Evolutionary conservation across 345 rosid species (phyloP), one percentile per base, ranked within the genome.

Genomic region (Gossypium longicalyx): DNA sequence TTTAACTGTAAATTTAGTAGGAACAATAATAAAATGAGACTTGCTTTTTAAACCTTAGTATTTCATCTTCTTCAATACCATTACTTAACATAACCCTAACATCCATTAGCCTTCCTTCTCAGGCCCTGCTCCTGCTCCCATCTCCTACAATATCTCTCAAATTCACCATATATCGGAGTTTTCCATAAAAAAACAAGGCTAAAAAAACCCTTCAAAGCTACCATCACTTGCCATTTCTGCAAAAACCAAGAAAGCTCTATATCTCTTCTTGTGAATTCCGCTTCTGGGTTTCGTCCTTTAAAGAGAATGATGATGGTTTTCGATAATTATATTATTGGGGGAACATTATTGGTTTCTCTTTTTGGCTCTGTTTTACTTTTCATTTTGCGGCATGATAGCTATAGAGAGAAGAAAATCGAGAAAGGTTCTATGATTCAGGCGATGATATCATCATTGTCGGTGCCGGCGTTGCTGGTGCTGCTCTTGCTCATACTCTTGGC

Each of bases 391-490:
- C 83, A 29, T 7, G 13, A 66, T 12, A 57, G 29, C n/a, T 43
- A 54, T 47, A 70, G 44, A 20, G 80, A 66, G 12, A 74, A 62
- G 76, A 58, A 25, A 2, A 72, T 6, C 66, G 3, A 11, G 25
- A 72, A 57, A 53, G 74, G 19, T 17, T 9, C n/a, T 1, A n/a
- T n/a, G n/a, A n/a, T n/a, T n/a, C n/a, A n/a, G n/a, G n/a, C n/a
- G n/a, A n/a, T n/a, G n/a, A n/a, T n/a, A n/a, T n/a, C 43, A 88
- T 92, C 78, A 80, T 92, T 51, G 91, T 90, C 9, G 96, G 97
- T 6, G 97, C 96, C 12, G 94, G 97, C 12, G 97, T 92, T 17
- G 96, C 96, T 12, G 97, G 97, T 15, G 83, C 96, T 1, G 94
- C 98, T 53, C 89, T 89, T 12, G 94, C 98, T 78, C 74, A 85